These are phyloP conservation scores for Myrica gale DNA, from an alignment of 306 rosid genomes.

Conservation along the genomic window DNA sequence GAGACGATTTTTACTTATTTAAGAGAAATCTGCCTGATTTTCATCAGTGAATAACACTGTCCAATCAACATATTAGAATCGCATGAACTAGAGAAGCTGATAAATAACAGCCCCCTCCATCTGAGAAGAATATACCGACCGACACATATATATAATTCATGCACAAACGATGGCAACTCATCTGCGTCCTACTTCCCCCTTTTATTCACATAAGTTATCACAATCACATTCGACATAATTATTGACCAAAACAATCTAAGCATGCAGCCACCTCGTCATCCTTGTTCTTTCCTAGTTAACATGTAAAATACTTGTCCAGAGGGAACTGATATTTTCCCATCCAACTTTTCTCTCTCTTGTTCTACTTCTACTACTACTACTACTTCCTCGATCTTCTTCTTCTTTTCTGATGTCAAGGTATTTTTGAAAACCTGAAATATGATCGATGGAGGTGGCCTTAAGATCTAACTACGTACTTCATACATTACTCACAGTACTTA, in stretches of 20 bases:
- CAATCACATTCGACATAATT: not conserved
- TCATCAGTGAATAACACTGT: not conserved
- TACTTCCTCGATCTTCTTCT: not conserved
- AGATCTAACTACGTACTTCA: not conserved
- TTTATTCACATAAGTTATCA: conserved; percentile 8
- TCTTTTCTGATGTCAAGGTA: not conserved
- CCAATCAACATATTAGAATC: not conserved
- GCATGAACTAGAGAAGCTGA: conserved; percentile 3
- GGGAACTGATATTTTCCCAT: not conserved
- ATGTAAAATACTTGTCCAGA: not conserved
- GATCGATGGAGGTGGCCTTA: not conserved
- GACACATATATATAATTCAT: conserved; percentile 3
- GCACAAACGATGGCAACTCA: conserved; percentile 14
- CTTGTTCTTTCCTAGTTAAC: not conserved
- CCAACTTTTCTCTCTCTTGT: too few species aligned
- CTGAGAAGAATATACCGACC: not conserved
- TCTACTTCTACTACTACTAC: too few species aligned
- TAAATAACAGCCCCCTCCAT: conserved; percentile 2
- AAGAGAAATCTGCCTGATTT: not conserved
- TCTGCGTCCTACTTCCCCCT: conserved; percentile 18
- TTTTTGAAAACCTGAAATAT: not conserved
- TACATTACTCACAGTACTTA: not conserved
- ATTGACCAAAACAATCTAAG: conserved; percentile 5
- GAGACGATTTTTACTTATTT: too few species aligned
- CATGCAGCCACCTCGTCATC: too few species aligned